Percentiles rank a stretch among this genome's conserved stretches.
phyloP scores from a whole-genome alignment of 208 protist genomes.

The Trypanosoma theileri region DNA sequence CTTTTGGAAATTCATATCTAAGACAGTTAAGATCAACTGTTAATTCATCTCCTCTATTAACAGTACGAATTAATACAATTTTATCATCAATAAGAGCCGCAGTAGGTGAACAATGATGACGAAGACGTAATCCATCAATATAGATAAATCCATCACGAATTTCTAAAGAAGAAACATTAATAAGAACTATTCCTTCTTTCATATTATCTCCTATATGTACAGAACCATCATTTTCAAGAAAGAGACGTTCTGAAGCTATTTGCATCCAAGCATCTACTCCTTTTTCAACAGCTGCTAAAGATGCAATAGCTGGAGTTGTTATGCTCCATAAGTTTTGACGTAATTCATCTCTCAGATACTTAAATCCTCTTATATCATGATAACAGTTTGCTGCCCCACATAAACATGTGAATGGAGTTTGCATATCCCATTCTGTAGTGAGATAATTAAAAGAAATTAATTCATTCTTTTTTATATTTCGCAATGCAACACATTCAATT shows the following conservation, averaged over 20 bases:
- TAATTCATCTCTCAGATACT: conserved; percentile 46
- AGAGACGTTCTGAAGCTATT: conserved; percentile 49
- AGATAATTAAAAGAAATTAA: conserved; percentile 90
- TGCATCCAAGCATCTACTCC: conserved; percentile 45
- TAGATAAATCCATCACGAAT: conserved; percentile 25
- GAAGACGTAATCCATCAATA: conserved; percentile 61
- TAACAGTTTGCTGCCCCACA: conserved; percentile 60
- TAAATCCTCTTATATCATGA: conserved; percentile 73
- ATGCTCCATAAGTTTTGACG: conserved; percentile 73
- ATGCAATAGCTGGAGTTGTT: conserved; percentile 69
- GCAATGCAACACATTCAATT: conserved; percentile 73
- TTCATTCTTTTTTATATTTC: conserved; percentile 67
- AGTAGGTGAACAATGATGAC: conserved; percentile 70
- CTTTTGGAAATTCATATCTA: conserved; percentile 46
- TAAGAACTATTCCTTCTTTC: conserved; percentile 46
- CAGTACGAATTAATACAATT: conserved; percentile 55
- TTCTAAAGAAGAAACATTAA: conserved; percentile 38
- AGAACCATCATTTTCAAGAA: conserved; percentile 43
- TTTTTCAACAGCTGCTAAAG: conserved; percentile 26
- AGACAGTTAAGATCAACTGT: conserved; percentile 73
- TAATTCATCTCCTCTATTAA: conserved; percentile 59
- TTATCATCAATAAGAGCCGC: conserved; percentile 55
- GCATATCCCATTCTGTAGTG: conserved; percentile 90
- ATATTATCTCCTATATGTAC: conserved; percentile 53
- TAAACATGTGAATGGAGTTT: conserved; percentile 73